These are phyloP conservation scores for Gentiana straminea DNA, from an alignment of 257 asterid species.

Conservation along the genomic window DNA sequence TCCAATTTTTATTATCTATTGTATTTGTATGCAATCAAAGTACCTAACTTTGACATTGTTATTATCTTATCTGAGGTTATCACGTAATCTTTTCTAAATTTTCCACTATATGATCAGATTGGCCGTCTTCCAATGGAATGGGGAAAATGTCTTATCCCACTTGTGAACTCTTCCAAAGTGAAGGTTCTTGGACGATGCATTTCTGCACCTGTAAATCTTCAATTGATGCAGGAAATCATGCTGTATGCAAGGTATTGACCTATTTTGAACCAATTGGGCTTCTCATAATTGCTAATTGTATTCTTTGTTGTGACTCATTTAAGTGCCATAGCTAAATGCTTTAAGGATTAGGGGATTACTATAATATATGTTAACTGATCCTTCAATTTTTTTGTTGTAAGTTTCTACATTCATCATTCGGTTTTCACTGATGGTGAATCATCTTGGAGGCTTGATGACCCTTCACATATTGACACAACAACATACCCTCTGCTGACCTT, in stretches of 20 bases:
- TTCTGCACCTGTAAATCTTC: conserved; percentile 56
- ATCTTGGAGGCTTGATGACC: conserved; percentile 65
- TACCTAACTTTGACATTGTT: neutral
- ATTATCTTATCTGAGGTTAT: neutral
- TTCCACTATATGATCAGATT: conserved; percentile 27
- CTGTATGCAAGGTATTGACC: conserved; percentile 64
- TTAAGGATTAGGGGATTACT: neutral
- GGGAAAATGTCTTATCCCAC: conserved; percentile 79
- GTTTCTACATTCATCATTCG: conserved; percentile 67
- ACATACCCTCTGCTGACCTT: conserved; percentile 58
- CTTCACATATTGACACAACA: conserved; percentile 43
- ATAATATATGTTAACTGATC: neutral
- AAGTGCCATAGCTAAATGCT: neutral
- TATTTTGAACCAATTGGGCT: too few species aligned
- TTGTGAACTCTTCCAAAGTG: conserved; percentile 71
- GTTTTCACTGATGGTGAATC: conserved; percentile 45
- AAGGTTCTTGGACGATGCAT: conserved; percentile 70
- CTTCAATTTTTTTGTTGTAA: neutral
- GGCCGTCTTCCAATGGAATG: conserved; percentile 93
- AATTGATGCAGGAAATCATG: conserved; percentile 67
- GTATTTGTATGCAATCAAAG: too few species aligned
- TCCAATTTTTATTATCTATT: neutral
- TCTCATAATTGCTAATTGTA: neutral
- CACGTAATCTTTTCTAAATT: neutral
- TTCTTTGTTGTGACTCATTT: neutral